phyloP scores from a whole-genome alignment of 129 eudicot species.

The sunflower (Helianthus annuus) region HanXRQr2.0-SUNRISE NC_035449.2:54499153-54499652 shows the following conservation, averaged over 20 bases:
- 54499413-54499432: constrained; percentile 29
- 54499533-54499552: too few species aligned
- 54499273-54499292: constrained; percentile 6
- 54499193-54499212: constrained; percentile 27
- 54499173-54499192: constrained; percentile 37
- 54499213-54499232: constrained; percentile 19
- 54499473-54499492: too few species aligned
- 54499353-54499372: constrained; percentile 28
- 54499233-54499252: constrained; percentile 32
- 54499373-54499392: constrained; percentile 36
- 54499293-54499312: constrained; percentile 9
- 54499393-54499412: constrained; percentile 32
- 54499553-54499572: too few species aligned
- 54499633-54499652: too few species aligned
- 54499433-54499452: constrained; percentile 18
- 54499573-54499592: too few species aligned
- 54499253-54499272: constrained; percentile 34
- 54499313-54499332: constrained; percentile 15
- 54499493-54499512: too few species aligned
- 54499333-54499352: too few species aligned
- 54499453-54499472: constrained; percentile 1
- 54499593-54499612: too few species aligned
- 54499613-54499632: too few species aligned
- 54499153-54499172: constrained; percentile 15
- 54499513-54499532: too few species aligned